Base-by-base conservation (phyloP, 2,329 filamentous ascomycete species). In the Rutstroemia sp. region DNA sequence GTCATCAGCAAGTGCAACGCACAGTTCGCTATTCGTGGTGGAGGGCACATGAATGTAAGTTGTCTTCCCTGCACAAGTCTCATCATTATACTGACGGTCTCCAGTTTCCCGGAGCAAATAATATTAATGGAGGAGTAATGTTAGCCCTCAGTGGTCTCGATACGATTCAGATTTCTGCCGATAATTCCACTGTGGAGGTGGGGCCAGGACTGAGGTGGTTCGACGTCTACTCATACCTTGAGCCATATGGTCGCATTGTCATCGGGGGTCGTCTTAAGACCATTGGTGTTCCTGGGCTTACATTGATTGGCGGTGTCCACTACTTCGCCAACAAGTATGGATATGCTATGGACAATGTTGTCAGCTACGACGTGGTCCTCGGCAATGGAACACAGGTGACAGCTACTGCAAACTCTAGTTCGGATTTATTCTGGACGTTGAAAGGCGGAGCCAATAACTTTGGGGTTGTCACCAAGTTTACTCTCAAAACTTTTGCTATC, bases 361-460 rank as follows among this genome's bases (percentile, higher is more conserved):
- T 55, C 10, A 59, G 45, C 19, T 64, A 56, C 46, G 58, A 61
- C 27, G 39, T 64, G 10, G 72, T 77, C 1, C 68, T 73, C 6
- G 73, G 73, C 0, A 76, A 80, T 53, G 78, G 80, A 65, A 75
- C 77, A 58, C 69, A 80, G 5, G 65, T 73, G 2, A 68, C 60
- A 0, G 70, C 72, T 69, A 78, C 74, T 1, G 65, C 72, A 16
- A 65, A 63, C 0, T 55, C 56, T 5, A 68, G 82, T 58, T 59
- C 72, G 0, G 79, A 83, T 49, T 70, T 84, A 8, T 82, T 72
- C 68, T 73, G 71, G 61, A 78, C 76, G 0, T 73, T 84, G 2
- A 76, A 77, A 51, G 81, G 81, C 5, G 81, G 81, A 19, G 38
- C 46, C 8, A 51, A 56, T 14, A 44, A 56, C 3, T 56, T 78